Conservation (phyloP, 192 early-diverging fungal genomes). For the Ambispora gerdemannii region DNA sequence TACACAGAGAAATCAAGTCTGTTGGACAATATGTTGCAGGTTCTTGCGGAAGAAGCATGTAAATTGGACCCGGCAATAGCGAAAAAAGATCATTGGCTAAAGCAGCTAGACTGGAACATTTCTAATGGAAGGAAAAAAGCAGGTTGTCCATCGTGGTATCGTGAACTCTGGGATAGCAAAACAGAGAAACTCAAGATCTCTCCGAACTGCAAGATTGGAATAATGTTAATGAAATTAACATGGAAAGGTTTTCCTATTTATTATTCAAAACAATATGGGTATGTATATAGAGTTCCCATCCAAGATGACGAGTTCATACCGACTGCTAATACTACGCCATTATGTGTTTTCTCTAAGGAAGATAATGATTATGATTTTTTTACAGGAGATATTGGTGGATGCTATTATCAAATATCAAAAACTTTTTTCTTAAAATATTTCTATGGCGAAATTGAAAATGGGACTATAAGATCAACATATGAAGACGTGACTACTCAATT, state of each 20-base stretch:
- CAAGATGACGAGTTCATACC: too few species aligned
- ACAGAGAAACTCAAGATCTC: constrained; percentile 61
- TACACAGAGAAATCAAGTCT: constrained; percentile 50
- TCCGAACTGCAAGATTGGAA: constrained; percentile 65
- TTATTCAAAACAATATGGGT: constrained; percentile 64
- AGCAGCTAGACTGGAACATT: constrained; percentile 71
- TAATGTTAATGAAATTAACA: constrained; percentile 78
- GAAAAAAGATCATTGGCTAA: constrained; percentile 73
- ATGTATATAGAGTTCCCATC: constrained; percentile 77
- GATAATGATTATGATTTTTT: too few species aligned
- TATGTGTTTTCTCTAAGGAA: too few species aligned
- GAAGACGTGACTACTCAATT: too few species aligned
- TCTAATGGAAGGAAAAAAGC: constrained; percentile 46
- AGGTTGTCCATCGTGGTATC: constrained; percentile 77
- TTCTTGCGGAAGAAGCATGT: constrained; percentile 44
- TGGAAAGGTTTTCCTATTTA: constrained; percentile 83
- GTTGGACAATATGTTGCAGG: constrained; percentile 46
- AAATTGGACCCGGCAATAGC: constrained; percentile 33
- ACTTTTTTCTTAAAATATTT: too few species aligned
- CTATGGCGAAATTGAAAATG: too few species aligned
- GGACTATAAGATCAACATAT: too few species aligned
- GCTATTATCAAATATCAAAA: too few species aligned
- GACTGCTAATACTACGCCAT: too few species aligned
- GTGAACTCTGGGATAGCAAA: constrained; percentile 68
- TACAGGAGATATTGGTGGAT: too few species aligned